Percentiles rank a stretch among this genome's conserved stretches.
These are phyloP conservation scores for Effrenium voratum DNA, from an alignment of 73 alveolate genomes.

Conservation along the genomic window DNA sequence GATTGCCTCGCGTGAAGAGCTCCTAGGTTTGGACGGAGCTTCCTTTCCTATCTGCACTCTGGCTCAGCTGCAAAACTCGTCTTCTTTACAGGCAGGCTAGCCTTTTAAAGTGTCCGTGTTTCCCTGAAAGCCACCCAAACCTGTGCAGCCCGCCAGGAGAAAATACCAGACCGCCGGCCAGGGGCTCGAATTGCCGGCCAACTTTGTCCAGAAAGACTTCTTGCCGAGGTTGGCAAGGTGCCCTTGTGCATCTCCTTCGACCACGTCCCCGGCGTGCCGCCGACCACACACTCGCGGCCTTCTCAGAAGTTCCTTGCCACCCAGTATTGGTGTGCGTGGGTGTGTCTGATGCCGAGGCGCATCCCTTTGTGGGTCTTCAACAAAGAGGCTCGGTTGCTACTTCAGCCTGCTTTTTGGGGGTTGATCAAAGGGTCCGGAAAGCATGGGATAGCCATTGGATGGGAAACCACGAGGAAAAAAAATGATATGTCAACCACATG, in stretches of 20 bases:
- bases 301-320: neutral
- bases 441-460: too few species aligned
- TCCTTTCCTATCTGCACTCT: neutral
- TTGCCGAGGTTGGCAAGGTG: slow-evolving; percentile 46
- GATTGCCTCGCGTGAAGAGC: too few species aligned
- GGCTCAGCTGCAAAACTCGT: slow-evolving; percentile 86
- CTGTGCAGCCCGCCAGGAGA: slow-evolving; percentile 18
- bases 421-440: too few species aligned
- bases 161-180: slow-evolving; percentile 80
- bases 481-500: too few species aligned
- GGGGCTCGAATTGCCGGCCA: neutral
- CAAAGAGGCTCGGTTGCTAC: slow-evolving; percentile 84
- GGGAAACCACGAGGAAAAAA: too few species aligned
- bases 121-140: neutral
- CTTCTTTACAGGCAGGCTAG: slow-evolving; percentile 60
- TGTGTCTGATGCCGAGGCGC: slow-evolving; percentile 12
- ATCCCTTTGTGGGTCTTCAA: slow-evolving; percentile 87
- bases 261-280: slow-evolving; percentile 46
- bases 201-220: neutral
- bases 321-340: neutral
- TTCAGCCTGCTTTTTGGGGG: too few species aligned
- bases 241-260: slow-evolving; percentile 89
- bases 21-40: slow-evolving; percentile 43
- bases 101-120: neutral
- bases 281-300: slow-evolving; percentile 32